Evolutionary conservation across 2,329 filamentous ascomycete genomes (phyloP).

Genomic region (Stemphylium vesicarium): DNA sequence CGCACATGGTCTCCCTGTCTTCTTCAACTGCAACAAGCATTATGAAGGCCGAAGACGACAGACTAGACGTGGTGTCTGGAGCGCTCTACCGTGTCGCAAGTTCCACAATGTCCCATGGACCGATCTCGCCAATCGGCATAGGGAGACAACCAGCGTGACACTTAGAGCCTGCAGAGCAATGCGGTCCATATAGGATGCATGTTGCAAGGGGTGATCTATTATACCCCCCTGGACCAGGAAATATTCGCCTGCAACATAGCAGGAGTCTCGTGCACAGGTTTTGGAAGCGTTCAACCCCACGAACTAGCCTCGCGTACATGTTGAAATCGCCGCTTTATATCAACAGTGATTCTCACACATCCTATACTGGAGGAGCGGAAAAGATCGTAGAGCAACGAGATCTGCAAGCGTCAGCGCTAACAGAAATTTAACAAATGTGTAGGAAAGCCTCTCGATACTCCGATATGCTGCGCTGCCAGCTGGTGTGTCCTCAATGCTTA

Average conservation of each 20-base stretch:
- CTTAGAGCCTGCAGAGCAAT: not conserved
- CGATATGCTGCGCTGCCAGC: not conserved
- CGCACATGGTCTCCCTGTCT: not conserved
- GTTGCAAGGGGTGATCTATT: not conserved
- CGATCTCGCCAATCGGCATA: not conserved
- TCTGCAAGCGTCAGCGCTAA: not conserved
- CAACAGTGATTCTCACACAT: too few species aligned
- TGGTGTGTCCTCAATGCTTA: not conserved
- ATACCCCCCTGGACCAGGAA: not conserved
- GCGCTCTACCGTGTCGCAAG: not conserved
- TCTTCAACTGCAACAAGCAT: not conserved
- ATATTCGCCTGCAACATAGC: not conserved
- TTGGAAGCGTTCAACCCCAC: not conserved
- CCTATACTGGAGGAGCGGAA: not conserved
- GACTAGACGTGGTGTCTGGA: not conserved
- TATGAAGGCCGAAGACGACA: too few species aligned
- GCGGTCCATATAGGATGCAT: not conserved
- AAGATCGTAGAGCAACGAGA: not conserved
- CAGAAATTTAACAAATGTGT: not conserved
- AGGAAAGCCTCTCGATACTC: not conserved
- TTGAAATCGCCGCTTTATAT: not conserved
- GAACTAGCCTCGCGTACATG: not conserved
- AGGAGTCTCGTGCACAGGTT: not conserved
- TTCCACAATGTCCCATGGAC: not conserved
- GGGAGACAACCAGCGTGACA: not conserved